These are phyloP conservation scores for Fusarium dimerum DNA, from an alignment of 2,329 filamentous ascomycete genomes.

Conservation along the genomic window DNA sequence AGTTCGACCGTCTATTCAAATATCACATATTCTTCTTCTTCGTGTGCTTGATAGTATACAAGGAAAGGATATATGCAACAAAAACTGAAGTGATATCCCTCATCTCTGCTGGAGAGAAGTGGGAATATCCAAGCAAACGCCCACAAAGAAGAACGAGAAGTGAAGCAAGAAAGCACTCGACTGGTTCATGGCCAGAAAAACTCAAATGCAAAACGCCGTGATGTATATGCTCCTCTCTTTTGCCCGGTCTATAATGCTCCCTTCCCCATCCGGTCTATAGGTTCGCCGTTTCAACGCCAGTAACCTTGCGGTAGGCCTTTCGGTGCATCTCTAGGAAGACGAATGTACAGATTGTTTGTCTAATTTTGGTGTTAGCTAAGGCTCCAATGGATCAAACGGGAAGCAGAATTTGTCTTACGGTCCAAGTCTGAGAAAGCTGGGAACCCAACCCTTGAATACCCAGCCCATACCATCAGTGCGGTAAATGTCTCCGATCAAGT, in stretches of 20 bases:
- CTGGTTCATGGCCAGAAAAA: conserved; percentile 12
- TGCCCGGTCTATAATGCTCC: conserved; percentile 18
- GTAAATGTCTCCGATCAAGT: conserved; percentile 67
- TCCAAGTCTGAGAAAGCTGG: conserved; percentile 67
- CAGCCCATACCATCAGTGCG: conserved; percentile 71
- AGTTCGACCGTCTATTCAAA: too few species aligned
- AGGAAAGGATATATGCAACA: too few species aligned
- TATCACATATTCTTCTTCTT: too few species aligned
- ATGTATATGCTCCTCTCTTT: conserved; percentile 13
- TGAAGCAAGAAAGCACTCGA: neutral
- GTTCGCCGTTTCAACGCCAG: conserved; percentile 36
- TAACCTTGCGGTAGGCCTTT: conserved; percentile 66
- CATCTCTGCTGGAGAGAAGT: too few species aligned
- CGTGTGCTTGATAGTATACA: too few species aligned
- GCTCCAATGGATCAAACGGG: conserved; percentile 10
- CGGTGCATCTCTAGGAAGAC: conserved; percentile 86
- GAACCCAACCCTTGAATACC: conserved; percentile 91
- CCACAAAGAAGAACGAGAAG: too few species aligned
- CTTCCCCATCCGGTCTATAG: conserved; percentile 22
- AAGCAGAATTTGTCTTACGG: conserved; percentile 46
- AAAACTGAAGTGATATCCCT: too few species aligned
- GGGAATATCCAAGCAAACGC: too few species aligned
- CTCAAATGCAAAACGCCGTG: conserved; percentile 25
- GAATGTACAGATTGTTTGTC: conserved; percentile 85
- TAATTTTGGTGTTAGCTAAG: conserved; percentile 23